Base-by-base conservation (phyloP, 1,139 yeast species). In the Suhomyces panamericanus region DNA sequence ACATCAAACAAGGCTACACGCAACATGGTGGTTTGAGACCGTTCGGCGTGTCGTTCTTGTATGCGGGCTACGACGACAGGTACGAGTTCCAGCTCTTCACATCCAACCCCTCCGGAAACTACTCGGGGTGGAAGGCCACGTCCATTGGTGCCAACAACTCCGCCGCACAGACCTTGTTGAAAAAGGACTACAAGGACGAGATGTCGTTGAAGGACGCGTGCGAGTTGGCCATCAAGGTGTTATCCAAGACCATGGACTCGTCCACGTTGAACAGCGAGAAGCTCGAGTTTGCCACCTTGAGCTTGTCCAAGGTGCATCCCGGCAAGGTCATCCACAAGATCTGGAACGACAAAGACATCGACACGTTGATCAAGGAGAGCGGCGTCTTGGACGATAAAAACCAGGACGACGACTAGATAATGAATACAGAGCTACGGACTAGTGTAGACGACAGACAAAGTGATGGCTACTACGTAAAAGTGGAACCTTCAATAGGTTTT, bases 1-100 rank as follows among this genome's bases (percentile, higher is more conserved):
- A 95, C 67, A 81, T 88, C 53, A 95, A 93, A 69, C 99, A 95
- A 67, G 97, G 98, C 14, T 95, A 95, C 67, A 95, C 99, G 12
- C 99, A 93, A 67, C 96, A 88, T 62, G 99, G 99, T 61, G 99
- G 99, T 37, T 78, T 93, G 62, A 84, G 99, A 68, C 99, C 99
- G 24, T 95, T 90, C 66, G 99, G 99, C 57, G 99, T 93, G 38
- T 87, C 96, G 49, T 90, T 95, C 69, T 80, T 95, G 52, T 93
- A 88, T 62, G 99, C 98, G 9, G 99, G 99, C 5, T 87, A 85
- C 63, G 99, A 95, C 64, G 95, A 89, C 48, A 73, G 89, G 58
- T 86, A 85, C 58, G 89, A 91, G 40, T 93, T 86, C 74, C 99
- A 95, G 68, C 76, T 95, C 55, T 95, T 86, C 69, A 91, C 96